Base-by-base conservation (phyloP, 805 yeast genomes). In the Candida orba region DNA sequence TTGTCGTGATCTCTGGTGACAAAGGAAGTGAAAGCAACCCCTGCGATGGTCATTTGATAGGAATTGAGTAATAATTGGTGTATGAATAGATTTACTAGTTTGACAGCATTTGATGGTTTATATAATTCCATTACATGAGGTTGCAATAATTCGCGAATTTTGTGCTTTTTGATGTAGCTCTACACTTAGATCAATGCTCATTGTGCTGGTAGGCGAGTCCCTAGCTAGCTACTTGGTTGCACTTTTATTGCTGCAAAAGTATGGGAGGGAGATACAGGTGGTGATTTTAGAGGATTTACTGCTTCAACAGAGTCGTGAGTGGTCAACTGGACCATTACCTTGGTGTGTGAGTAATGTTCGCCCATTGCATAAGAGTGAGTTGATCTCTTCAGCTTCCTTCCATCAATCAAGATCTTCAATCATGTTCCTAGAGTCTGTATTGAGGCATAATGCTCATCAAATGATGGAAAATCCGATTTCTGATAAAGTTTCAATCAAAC, bases 11-110 rank as follows among this genome's bases (percentile, higher is more conserved):
- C 73, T 40, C 67, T 63, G 9, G 89, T 79, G 36, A 78, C 78
- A 43, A 83, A 65, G 33, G 91, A 81, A 23, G 77, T 67, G 56
- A 76, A 79, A 24, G 84, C 76, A 40, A 79, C 68, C 43, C 71
- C 69, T 6, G 49, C 36, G 13, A 57, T 45, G 4, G 60, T 31
- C 62, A 58, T 57, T 37, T 10, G 42, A 29, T 30, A 31, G 9
- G 12, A 33, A 6, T 33, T 27, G 29, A 10, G 29, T 12, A 10
- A 2, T 10, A 27, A 27, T 27, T 27, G 29, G 13, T 20, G 29
- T 27, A 8, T 10, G 13, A 27, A 10, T 27, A 27, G 14, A 1
- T 2, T 8, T 4, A 27, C 13, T 27, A 12, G 8, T 27, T 27
- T 27, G 34, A 34, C 22, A 24, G n/a, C 5, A 34, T 34, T 36